Evolutionary conservation across 2,329 filamentous ascomycete species (phyloP), one percentile per base, ranked within the genome.

Genomic region (Ceratocystis smalleyi): DNA sequence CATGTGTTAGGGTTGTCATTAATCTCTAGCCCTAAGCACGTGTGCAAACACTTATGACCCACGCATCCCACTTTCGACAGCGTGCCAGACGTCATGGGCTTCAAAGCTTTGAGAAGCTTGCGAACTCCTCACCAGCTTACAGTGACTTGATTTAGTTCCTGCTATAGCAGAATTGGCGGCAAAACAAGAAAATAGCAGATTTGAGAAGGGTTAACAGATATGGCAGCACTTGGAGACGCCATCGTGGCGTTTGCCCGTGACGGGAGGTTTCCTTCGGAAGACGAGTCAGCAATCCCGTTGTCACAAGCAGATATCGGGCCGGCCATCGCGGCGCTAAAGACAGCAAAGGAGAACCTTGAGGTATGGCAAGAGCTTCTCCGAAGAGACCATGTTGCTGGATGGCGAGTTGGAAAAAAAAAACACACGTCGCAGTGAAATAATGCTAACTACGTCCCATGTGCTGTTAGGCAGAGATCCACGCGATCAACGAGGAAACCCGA

Each of bases 401-500:
- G 40, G 30, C 12, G 8, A 17, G 10, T 15, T 8, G 8, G 35
- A 43, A 32, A 27, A n/a, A 43, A 32, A 27, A n/a, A 19, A 7
- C 17, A 10, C 8, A 17, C 1, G 10, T 17, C n/a, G 22, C 15
- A 35, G 51, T 47, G 40, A 63, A 19, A 22, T 30, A 57, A n/a
- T 35, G n/a, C 54, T 57, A n/a, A 57, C 27, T 3, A 64, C 40
- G 19, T 62, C 65, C 22, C 60, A 17, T 45, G 51, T 43, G 22
- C 24, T 15, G 5, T 10, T 65, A 88, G 84, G 75, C 80, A 66
- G 85, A 95, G 70, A 87, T 97, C 66, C 86, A 85, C 68, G 74
- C 77, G 24, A 83, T 94, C 67, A 95, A 91, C 74, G 82, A 84
- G 71, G 84, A 90, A 68, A 87, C 85, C 19, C 87, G 86, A 65